Percentiles rank a stretch among this genome's conserved stretches.
These are phyloP conservation scores for Cucurbita pepo DNA, from an alignment of 306 rosid genomes.

Conservation along the genomic window DNA sequence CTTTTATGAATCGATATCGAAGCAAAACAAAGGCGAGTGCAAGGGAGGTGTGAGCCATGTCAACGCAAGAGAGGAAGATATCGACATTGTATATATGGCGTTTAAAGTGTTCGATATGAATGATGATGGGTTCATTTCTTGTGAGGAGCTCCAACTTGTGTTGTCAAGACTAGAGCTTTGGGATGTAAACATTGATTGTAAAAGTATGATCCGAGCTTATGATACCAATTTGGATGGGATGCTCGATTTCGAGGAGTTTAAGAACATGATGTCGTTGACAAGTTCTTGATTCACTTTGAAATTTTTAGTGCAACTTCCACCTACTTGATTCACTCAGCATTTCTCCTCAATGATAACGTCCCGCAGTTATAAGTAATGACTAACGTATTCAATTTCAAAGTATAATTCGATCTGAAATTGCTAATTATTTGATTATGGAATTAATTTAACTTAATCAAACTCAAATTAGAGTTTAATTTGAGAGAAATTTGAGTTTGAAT, in stretches of 20 bases:
- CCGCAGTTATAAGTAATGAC: too few species aligned
- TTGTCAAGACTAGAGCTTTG: constrained; percentile 41
- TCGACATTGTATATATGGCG: constrained; percentile 40
- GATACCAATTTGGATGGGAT: constrained; percentile 61
- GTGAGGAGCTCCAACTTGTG: constrained; percentile 43
- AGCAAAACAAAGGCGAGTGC: constrained; percentile 12
- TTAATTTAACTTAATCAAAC: too few species aligned
- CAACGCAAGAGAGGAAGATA: constrained; percentile 14
- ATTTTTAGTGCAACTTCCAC: too few species aligned
- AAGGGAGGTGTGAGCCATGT: not conserved
- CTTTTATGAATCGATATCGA: constrained; percentile 44
- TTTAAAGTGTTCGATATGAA: constrained; percentile 58
- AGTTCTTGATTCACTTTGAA: constrained; percentile 8
- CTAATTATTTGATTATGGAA: too few species aligned
- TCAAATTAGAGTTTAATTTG: too few species aligned
- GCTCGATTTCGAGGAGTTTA: constrained; percentile 77
- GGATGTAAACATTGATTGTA: constrained; percentile 36
- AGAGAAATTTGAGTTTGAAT: too few species aligned
- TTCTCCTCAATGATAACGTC: too few species aligned
- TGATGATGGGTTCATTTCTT: constrained; percentile 65
- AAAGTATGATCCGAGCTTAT: constrained; percentile 35
- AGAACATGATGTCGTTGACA: constrained; percentile 54
- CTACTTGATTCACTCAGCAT: too few species aligned
- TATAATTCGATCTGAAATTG: too few species aligned
- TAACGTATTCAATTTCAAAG: too few species aligned